Evolutionary conservation across 306 rosid species (phyloP).

Genomic region (Cucurbita pepo): DNA sequence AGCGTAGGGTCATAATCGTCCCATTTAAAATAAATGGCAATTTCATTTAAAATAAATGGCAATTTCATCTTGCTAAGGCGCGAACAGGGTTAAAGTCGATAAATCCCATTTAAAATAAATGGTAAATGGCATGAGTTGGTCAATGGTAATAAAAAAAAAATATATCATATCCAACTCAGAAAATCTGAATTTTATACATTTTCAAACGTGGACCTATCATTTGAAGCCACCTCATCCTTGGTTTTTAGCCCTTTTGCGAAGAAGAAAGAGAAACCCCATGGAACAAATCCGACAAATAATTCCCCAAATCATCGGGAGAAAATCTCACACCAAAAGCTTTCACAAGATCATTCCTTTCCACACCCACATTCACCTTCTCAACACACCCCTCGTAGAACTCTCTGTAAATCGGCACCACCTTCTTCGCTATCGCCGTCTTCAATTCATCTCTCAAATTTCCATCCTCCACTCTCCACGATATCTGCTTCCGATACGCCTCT

Average conservation of each 20-base stretch:
- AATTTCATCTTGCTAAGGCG: too few relatives aligned
- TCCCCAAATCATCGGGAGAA: slow-evolving; percentile 38
- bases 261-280: slow-evolving; percentile 13
- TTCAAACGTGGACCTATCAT: too few relatives aligned
- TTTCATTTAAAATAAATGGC: too few relatives aligned
- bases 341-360: too few relatives aligned
- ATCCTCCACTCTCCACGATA: slow-evolving; percentile 28
- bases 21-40: too few relatives aligned
- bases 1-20: too few relatives aligned
- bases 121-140: too few relatives aligned
- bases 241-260: too few relatives aligned
- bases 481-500: slow-evolving; percentile 29
- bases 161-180: not conserved
- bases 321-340: not conserved
- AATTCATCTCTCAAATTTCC: slow-evolving; percentile 25
- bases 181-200: not conserved
- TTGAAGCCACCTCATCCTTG: too few relatives aligned
- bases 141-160: too few relatives aligned
- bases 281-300: slow-evolving; percentile 39
- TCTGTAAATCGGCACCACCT: slow-evolving; percentile 19
- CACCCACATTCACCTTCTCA: not conserved
- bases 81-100: too few relatives aligned
- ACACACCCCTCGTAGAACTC: slow-evolving; percentile 16
- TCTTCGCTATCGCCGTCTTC: slow-evolving; percentile 27
- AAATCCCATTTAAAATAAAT: too few relatives aligned